Percentiles rank a stretch among this genome's conserved stretches.
Conservation (phyloP, 768 basidiomycete genomes). For the Termitomyces sp. region DNA sequence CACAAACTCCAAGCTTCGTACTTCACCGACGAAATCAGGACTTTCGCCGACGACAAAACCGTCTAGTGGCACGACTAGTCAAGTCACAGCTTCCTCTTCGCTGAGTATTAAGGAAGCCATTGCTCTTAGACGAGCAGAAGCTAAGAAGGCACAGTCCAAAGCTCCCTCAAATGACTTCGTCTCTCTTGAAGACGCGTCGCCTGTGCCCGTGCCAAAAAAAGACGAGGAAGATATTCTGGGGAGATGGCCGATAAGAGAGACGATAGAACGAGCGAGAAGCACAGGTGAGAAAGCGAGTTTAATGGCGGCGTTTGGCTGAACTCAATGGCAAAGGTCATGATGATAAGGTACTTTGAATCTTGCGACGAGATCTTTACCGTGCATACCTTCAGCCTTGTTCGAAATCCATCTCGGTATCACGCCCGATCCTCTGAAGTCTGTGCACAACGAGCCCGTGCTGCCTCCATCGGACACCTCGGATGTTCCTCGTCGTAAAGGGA, state of each 20-base stretch:
- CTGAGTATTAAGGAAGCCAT: conserved; percentile 72
- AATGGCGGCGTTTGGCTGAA: conserved; percentile 28
- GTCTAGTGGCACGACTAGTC: not conserved
- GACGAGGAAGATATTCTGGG: conserved; percentile 55
- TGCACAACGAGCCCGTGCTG: conserved; percentile 53
- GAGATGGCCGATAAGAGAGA: conserved; percentile 62
- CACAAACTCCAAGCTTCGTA: conserved; percentile 15
- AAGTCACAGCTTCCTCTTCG: conserved; percentile 11
- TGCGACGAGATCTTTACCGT: conserved; percentile 63
- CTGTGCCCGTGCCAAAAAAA: conserved; percentile 23
- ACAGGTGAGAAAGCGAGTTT: conserved; percentile 50
- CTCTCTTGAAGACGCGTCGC: conserved; percentile 44
- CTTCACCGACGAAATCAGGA: conserved; percentile 18
- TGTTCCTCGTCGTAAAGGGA: conserved; percentile 32
- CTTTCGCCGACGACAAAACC: conserved; percentile 14
- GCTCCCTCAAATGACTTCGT: conserved; percentile 28
- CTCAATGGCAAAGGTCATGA: conserved; percentile 38
- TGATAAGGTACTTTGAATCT: conserved; percentile 68
- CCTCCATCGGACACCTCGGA: conserved; percentile 29
- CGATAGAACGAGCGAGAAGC: conserved; percentile 71
- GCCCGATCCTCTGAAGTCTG: conserved; percentile 62
- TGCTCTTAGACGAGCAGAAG: conserved; percentile 72
- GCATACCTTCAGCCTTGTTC: conserved; percentile 73
- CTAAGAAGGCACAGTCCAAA: conserved; percentile 50
- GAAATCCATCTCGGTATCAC: conserved; percentile 75